Percentiles rank a stretch among this genome's conserved stretches.
Conservation (phyloP, 768 basidiomycete genomes). For the Suillus cothurnatus region DNA sequence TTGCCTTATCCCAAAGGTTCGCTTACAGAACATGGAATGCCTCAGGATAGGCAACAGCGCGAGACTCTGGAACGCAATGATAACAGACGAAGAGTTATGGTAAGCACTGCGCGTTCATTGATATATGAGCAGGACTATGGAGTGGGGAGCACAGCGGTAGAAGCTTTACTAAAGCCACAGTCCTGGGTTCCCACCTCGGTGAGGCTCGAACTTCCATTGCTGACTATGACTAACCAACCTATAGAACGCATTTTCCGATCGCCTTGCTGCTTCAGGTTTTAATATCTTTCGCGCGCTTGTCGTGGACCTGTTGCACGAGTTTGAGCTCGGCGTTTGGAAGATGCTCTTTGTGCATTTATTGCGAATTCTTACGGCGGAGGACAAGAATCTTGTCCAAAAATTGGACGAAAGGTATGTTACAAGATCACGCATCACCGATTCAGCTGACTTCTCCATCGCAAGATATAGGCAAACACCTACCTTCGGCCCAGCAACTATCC, state of each 20-base stretch:
- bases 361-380: constrained; percentile 10
- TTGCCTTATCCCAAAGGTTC: too few relatives aligned
- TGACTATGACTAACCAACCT: neutral
- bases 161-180: neutral
- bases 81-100: neutral
- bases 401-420: neutral
- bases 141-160: too few relatives aligned
- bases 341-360: constrained; percentile 28
- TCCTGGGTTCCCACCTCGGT: constrained; percentile 17
- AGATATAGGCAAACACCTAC: neutral
- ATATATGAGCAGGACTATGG: too few relatives aligned
- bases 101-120: neutral
- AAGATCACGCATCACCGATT: neutral
- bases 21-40: too few relatives aligned
- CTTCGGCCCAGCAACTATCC: neutral
- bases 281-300: constrained; percentile 25
- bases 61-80: too few relatives aligned
- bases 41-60: too few relatives aligned
- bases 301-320: constrained; percentile 31
- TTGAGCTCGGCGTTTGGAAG: constrained; percentile 34
- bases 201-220: neutral
- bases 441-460: neutral
- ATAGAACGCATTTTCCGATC: constrained; percentile 32
- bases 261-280: constrained; percentile 13
- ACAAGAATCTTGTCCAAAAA: neutral